A percentile compares a stretch with the other conserved stretches of the same genome.
Conservation (phyloP, 108 stramenopile species). For the Skeletonema menzelii region DNA sequence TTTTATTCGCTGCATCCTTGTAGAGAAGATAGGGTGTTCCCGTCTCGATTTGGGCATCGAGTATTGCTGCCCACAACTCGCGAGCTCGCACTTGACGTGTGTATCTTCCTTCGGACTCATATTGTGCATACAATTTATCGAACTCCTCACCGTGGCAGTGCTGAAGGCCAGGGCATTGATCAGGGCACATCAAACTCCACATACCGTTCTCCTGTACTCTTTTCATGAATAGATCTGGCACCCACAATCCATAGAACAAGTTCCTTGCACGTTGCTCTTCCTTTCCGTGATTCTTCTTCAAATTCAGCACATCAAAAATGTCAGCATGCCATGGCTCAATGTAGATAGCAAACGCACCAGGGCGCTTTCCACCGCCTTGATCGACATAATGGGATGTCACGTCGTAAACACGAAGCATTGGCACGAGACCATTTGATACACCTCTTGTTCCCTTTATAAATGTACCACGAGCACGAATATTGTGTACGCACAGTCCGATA, state of each 20-base stretch:
- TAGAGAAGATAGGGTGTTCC: constrained; percentile 98
- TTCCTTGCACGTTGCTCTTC: constrained; percentile 95
- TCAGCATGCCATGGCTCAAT: constrained; percentile 98
- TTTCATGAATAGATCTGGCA: constrained; percentile 97
- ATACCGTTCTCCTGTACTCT: constrained; percentile 90
- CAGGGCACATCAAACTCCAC: constrained; percentile 97
- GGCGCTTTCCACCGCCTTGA: constrained; percentile 97
- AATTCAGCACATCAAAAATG: constrained; percentile 90
- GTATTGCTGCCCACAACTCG: constrained; percentile 84
- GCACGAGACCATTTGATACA: constrained; percentile 95
- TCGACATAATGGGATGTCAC: constrained; percentile 96
- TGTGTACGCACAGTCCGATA: constrained; percentile 94
- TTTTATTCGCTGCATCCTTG: constrained; percentile 95
- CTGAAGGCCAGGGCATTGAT: constrained; percentile 86
- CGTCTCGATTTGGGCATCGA: constrained; percentile 95
- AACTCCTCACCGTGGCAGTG: constrained; percentile 90
- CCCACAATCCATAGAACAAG: constrained; percentile 97
- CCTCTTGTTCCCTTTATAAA: constrained; percentile 95
- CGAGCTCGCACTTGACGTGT: constrained; percentile 80
- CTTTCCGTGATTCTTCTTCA: constrained; percentile 97
- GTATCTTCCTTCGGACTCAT: constrained; percentile 86
- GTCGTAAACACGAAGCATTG: constrained; percentile 98
- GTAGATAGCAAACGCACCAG: constrained; percentile 96
- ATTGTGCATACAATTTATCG: constrained; percentile 81
- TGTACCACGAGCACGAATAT: constrained; percentile 92